Base-by-base conservation (phyloP, 768 basidiomycete species). In the Podaxis rugospora region DNA sequence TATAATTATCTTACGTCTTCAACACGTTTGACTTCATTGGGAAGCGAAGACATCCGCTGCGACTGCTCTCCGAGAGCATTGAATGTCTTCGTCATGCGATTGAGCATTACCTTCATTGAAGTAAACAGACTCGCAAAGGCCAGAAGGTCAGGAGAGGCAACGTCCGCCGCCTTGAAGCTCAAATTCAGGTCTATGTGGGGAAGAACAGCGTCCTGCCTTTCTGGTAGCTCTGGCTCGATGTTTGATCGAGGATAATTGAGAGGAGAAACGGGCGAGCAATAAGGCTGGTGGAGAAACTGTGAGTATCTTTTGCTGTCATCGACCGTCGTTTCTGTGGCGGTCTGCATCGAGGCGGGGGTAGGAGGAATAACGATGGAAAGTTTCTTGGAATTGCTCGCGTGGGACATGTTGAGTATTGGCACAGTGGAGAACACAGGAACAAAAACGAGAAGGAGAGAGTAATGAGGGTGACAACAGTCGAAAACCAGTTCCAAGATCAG, bases 51-150 rank as follows among this genome's bases (percentile, higher is more conserved):
- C 50, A 85, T 71, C 40, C 71, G 74, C 49, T 75, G 73, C 0
- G 78, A 77, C 61, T 85, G 83, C n/a, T 70, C 68, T 5, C 74
- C 79, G 4, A 86, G 70, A 1, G 66, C 69, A 40, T 80, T 79
- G 64, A 85, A 79, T 1, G 80, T 78, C 11, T 67, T 65, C 2
- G 77, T 72, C 57, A 85, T 71, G 0, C 71, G 66, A 1, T 64
- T 61, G 4, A 84, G 65, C 4, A 80, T 78, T 16, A 69, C 66
- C 59, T 79, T 80, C 76, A 84, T 80, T 21, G 76, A 74, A 9
- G 70, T 64, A 18, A 83, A 74, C 13, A 83, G 65, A n/a, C 79
- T 76, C 6, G 76, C 76, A 28, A 83, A 70, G 3, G 75, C 77
- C 2, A 75, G 42, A 4, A 81, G 67, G 50, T 82, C 79, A n/a